Evolutionary conservation across 2,329 filamentous ascomycete species (phyloP), one percentile per base, ranked within the genome.

Genomic region (Sphaerulina vaccinii): DNA sequence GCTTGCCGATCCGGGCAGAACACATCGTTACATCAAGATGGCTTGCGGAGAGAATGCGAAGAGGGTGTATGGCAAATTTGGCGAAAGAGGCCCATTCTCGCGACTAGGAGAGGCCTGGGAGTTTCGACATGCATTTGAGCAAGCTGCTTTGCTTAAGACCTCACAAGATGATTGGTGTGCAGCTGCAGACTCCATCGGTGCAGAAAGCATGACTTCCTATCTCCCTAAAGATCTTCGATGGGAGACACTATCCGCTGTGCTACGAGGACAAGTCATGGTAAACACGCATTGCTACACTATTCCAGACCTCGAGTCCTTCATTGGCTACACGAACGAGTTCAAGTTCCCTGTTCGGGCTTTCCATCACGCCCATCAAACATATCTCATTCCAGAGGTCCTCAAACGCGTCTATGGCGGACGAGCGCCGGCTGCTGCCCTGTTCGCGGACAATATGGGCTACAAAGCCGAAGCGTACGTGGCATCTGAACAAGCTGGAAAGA

Each of bases 11-110:
- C 84, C 84, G 0, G 83, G 85, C 36, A 74, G 75, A 18, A 80
- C 73, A 54, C 85, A 83, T 80, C 76, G 85, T 16, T 88, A 86
- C 67, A 85, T 88, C 76, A 88, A 88, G 71, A 88, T 88, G 84
- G 85, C 85, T 0, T 88, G 56, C 33, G 85, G 85, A 29, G 85
- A 88, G 69, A 88, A 88, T 60, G 73, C 84, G 1, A 86, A 86
- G 70, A 71, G 76, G 1, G 71, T 82, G 0, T 85, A 86, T 54
- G 83, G 83, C 8, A 73, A 72, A 39, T 62, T 71, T 3, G 81
- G 81, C 19, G 44, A 64, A n/a, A 73, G 76, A 45, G 79, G 80
- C 0, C 83, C 82, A 0, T 75, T 75, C 49, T 86, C 80, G 55
- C 74, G 85, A 1, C 71, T 88, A 62, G 85, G 85, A 7, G 84